A percentile compares a stretch with the other conserved stretches of the same genome.
Conservation (phyloP, 2,329 filamentous ascomycete genomes). For the Scopulariopsis brevicaulis region DNA sequence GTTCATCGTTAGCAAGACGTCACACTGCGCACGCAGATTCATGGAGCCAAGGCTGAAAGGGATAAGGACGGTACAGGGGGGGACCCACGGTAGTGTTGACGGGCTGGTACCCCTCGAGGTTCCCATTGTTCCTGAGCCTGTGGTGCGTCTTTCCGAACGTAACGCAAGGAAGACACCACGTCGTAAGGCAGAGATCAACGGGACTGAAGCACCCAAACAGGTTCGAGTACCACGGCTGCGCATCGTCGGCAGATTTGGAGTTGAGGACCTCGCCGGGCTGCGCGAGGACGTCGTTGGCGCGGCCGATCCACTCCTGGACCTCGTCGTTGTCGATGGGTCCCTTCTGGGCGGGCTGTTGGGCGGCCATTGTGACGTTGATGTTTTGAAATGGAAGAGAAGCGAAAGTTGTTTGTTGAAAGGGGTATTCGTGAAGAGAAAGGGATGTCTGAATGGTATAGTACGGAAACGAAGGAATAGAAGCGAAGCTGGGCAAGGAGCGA, state of each 20-base stretch:
- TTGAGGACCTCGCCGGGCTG: conserved; percentile 28
- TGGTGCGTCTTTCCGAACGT: conserved; percentile 22
- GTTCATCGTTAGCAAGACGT: neutral
- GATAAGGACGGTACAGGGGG: neutral
- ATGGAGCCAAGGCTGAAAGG: neutral
- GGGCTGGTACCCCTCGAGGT: conserved; percentile 30
- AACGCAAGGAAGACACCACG: conserved; percentile 33
- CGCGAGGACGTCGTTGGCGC: conserved; percentile 29
- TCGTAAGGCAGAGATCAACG: conserved; percentile 29
- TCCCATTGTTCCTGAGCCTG: conserved; percentile 25
- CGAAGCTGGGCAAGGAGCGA: neutral
- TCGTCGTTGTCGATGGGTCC: conserved; percentile 18
- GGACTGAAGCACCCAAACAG: conserved; percentile 33
- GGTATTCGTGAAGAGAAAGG: neutral
- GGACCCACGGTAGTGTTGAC: conserved; percentile 32
- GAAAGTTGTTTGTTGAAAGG: neutral
- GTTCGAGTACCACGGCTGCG: conserved; percentile 23
- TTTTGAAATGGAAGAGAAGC: neutral
- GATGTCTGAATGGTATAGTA: neutral
- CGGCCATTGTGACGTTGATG: neutral
- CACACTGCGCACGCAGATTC: neutral
- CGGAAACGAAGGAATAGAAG: neutral
- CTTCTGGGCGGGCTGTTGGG: neutral
- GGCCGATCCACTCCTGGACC: conserved; percentile 29
- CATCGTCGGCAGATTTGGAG: conserved; percentile 23